Evolutionary conservation across 2,329 filamentous ascomycete genomes (phyloP), one percentile per base, ranked within the genome.

Genomic region (Alternaria triticimaculans): DNA sequence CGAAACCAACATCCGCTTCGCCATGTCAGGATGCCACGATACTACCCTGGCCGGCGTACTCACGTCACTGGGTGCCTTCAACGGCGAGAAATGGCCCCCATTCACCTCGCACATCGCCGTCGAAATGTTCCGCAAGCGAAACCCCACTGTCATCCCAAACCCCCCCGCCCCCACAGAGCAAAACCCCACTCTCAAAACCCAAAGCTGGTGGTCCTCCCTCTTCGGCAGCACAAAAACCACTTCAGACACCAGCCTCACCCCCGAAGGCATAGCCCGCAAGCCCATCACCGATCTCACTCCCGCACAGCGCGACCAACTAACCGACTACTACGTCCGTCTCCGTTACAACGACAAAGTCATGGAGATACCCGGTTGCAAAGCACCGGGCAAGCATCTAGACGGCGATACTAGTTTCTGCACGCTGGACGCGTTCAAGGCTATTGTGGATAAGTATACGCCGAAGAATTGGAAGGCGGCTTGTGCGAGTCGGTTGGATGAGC

Each of bases 381-480:
- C 86, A 10, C 80, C 85, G 0, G 93, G 93, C 7, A 96, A 94
- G 64, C 96, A 99, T 80, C 85, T 97, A 3, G 88, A 92, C 1
- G 93, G 93, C 1, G 92, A 98, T 71, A 90, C 94, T 71, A 92
- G 89, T 25, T 95, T 98, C 75, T 99, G 96, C 81, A 98, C 95
- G 0, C 81, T 99, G 89, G 88, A 91, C 60, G 93, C 95, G 0
- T 99, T 99, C 85, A 98, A 98, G 81, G 84, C 88, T 55, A 92
- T 97, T 59, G 93, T 96, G 3, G 95, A 98, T 81, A 93, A 93
- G 74, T 96, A 92, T 76, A 96, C 93, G 2, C 96, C 96, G 0
- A 83, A 83, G 62, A 87, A 94, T 78, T 98, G 94, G 95, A 88
- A 87, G 74, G 76, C 80, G 18, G 88, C 87, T 57, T 93, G 90